Base-by-base conservation (phyloP, 2,329 filamentous ascomycete species). In the Lachnellula willkommii region DNA sequence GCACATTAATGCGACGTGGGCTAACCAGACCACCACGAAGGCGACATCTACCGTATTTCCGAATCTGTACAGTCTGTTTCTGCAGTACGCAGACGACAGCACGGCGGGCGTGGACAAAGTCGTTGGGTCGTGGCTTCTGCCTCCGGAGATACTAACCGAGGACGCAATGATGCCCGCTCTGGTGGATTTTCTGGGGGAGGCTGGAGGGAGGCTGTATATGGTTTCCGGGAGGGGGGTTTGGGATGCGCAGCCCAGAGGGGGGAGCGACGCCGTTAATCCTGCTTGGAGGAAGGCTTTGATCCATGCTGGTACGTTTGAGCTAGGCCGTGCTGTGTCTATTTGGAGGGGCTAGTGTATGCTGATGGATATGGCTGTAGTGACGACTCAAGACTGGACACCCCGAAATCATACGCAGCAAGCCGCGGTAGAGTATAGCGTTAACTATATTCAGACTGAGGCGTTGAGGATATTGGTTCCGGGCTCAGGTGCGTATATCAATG, bases 241-340 rank as follows among this genome's bases (percentile, higher is more conserved):
- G 0, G 62, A 78, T 45, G 74, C 75, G 0, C 45, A 47, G 6
- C 64, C 73, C 14, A 55, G 54, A n/a, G 77, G 77, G 0, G 75
- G 75, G 0, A 68, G 74, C 48, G 74, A 78, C 22, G 69, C 78
- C 0, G 72, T 79, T 2, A 74, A 75, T 35, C 79, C 79, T 0
- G 76, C 77, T 0, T 84, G 78, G 78, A 71, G 80, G 15, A 74
- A 63, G 14, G 70, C 75, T 0, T 71, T 72, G 14, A 65, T 73
- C 1, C 75, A 75, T 39, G 59, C 65, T 42, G 47, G 55, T 68
- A 0, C 62, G 77, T 75, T 65, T 65, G 72, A 32, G 14, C 12
- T 28, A 28, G 26, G 26, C 26, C 7, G 26, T 28, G 26, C 7
- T 28, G 26, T 54, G 6, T 39, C 42, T 6, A 14, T 49, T n/a